A percentile compares a stretch with the other conserved stretches of the same genome.
phyloP scores from a whole-genome alignment of 1,139 yeast genomes.

The Geotrichum aggregatum region DNA sequence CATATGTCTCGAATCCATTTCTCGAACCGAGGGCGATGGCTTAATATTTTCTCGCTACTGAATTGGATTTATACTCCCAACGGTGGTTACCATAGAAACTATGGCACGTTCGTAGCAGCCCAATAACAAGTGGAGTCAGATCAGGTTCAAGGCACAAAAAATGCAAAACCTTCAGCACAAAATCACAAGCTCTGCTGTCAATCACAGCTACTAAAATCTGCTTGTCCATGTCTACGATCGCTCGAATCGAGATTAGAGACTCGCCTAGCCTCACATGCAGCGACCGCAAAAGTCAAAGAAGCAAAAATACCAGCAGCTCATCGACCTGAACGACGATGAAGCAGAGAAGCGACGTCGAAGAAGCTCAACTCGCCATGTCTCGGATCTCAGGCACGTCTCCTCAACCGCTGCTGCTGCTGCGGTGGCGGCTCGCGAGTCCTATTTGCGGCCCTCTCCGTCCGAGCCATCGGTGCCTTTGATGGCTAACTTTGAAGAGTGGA shows the following conservation, averaged over 20 bases:
- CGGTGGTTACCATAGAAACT: constrained; percentile 4
- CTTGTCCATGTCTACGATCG: not conserved
- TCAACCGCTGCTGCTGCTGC: not conserved
- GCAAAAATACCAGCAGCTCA: not conserved
- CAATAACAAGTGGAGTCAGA: not conserved
- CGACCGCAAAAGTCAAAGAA: constrained; percentile 3
- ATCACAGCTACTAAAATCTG: no score
- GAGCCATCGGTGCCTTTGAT: constrained; percentile 40
- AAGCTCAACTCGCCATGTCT: constrained; percentile 17
- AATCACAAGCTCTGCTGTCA: no score
- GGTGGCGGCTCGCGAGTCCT: constrained; percentile 9
- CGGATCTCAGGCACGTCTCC: constrained; percentile 11
- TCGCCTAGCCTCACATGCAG: not conserved
- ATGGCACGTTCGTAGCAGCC: not conserved
- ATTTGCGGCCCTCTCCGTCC: constrained; percentile 1
- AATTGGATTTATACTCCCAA: not conserved
- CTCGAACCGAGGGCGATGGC: no score
- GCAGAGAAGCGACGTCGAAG: constrained; percentile 33
- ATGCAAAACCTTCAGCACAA: no score
- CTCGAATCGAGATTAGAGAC: no score
- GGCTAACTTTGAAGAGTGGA: constrained; percentile 86
- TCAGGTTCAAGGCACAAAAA: not conserved
- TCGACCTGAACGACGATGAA: constrained; percentile 32
- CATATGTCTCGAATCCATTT: no score
- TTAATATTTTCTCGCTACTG: no score